These are phyloP conservation scores for Corynespora cassiicola DNA, from an alignment of 2,329 filamentous ascomycete genomes.

Conservation along the genomic window DNA sequence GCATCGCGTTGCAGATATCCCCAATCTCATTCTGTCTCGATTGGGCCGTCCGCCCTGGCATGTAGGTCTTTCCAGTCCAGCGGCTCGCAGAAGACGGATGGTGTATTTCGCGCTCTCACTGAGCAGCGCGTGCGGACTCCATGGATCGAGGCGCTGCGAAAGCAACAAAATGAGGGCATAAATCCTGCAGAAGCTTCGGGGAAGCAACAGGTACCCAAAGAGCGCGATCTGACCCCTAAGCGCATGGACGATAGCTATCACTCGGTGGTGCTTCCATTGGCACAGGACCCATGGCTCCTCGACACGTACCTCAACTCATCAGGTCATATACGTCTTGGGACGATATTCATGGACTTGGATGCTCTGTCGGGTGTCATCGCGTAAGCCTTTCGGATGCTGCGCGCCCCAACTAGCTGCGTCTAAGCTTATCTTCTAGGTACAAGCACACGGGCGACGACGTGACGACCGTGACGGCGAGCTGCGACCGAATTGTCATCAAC, in stretches of 20 bases:
- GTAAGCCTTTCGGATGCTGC: too few relatives aligned
- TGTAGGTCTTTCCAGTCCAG: constrained; percentile 39
- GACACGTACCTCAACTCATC: constrained; percentile 80
- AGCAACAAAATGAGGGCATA: constrained; percentile 52
- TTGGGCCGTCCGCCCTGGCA: too few relatives aligned
- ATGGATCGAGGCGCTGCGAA: constrained; percentile 70
- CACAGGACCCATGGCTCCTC: constrained; percentile 76
- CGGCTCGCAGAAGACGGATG: constrained; percentile 53
- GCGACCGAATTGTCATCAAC: constrained; percentile 70
- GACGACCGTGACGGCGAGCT: constrained; percentile 69
- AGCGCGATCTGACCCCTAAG: constrained; percentile 68
- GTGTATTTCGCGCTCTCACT: constrained; percentile 64
- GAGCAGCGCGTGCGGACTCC: constrained; percentile 62
- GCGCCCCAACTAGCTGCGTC: too few relatives aligned
- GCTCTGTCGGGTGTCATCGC: constrained; percentile 78
- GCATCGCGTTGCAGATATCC: constrained; percentile 10
- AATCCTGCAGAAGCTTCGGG: constrained; percentile 37
- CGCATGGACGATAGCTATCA: constrained; percentile 76
- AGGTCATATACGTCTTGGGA: constrained; percentile 75
- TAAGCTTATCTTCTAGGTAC: constrained; percentile 53
- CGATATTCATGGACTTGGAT: constrained; percentile 81
- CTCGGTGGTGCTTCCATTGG: constrained; percentile 71
- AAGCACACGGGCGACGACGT: constrained; percentile 72
- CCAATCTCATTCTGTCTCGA: neutral
- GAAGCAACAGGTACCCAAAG: constrained; percentile 43